Evolutionary conservation across 169 alveolate species (phyloP).

Genomic region (Plasmodium ovale): DNA sequence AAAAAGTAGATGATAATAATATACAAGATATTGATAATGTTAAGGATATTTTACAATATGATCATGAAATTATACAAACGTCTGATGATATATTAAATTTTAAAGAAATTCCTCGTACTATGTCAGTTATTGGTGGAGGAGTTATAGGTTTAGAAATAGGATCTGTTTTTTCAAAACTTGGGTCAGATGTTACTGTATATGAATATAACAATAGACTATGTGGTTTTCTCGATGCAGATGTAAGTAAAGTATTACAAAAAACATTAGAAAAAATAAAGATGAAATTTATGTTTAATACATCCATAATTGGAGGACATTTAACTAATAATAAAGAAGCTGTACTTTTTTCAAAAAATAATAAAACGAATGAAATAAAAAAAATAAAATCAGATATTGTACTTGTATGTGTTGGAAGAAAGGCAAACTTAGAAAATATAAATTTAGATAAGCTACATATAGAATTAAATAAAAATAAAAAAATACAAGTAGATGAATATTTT

Average conservation of each 20-base stretch:
- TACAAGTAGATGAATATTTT: conserved; percentile 85
- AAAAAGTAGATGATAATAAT: conserved; percentile 88
- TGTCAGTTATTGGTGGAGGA: conserved; percentile 98
- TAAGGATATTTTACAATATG: conserved; percentile 87
- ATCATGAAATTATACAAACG: conserved; percentile 74
- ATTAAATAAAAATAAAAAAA: conserved; percentile 89
- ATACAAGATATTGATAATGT: conserved; percentile 81
- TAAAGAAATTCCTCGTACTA: conserved; percentile 90
- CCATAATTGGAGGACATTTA: conserved; percentile 77
- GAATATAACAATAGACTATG: conserved; percentile 86
- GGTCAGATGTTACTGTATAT: conserved; percentile 88
- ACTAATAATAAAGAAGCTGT: conserved; percentile 80
- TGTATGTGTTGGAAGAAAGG: conserved; percentile 97
- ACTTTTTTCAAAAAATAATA: conserved; percentile 83
- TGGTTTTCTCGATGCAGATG: conserved; percentile 88
- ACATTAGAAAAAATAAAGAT: conserved; percentile 85
- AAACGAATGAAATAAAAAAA: conserved; percentile 88
- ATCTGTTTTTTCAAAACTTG: conserved; percentile 94
- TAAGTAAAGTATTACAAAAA: conserved; percentile 89
- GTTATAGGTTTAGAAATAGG: conserved; percentile 98
- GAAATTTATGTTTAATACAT: conserved; percentile 82
- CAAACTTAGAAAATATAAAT: conserved; percentile 93
- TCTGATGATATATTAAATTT: conserved; percentile 84
- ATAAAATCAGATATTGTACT: conserved; percentile 88
- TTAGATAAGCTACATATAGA: conserved; percentile 91